Evolutionary conservation across 1,139 yeast genomes (phyloP), one percentile per base, ranked within the genome.

Genomic region (Taphrina confusa): DNA sequence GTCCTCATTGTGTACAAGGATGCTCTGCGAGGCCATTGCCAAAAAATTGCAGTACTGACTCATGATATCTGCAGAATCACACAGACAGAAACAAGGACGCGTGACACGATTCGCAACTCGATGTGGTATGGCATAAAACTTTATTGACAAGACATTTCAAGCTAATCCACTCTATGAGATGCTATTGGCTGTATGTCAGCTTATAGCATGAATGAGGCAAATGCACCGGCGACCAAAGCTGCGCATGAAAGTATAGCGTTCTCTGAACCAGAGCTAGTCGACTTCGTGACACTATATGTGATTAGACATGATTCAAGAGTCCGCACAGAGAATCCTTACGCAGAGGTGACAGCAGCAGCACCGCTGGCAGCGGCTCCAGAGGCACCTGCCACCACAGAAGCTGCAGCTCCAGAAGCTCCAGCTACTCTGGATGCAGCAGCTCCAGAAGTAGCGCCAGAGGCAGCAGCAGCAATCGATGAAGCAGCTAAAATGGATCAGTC

Each of bases 361-460:
- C 44, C 46, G 4, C 46, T 22, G 5, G 56, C 56, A 50, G 45
- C 45, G 33, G 56, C 45, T 8, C 46, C 56, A 28, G 47, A 36
- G 9, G n/a, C n/a, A n/a, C n/a, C n/a, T n/a, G n/a, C n/a, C n/a
- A n/a, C n/a, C 39, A n/a, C 37, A 6, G 37, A 33, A 33, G 37
- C 37, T 6, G 37, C 31, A 18, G 54, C 54, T 14, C 39, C 39
- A 9, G 56, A 23, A 22, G 50, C 57, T 4, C 22, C 40, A 14
- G 50, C 46, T 5, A 51, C 39, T 28, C 49, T 49, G 3, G 57
- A 52, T 11, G 57, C 45, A 31, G 49, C 57, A 11, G 49, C 57
- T 5, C 47, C 22, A 14, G 56, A n/a, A 18, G 49, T 34, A 23
- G 57, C 44, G 37, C 25, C 58, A 2, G 36, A 6, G 14, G 49